Base-by-base conservation (phyloP, 106 monocot species). In the Allium cepa region DNA sequence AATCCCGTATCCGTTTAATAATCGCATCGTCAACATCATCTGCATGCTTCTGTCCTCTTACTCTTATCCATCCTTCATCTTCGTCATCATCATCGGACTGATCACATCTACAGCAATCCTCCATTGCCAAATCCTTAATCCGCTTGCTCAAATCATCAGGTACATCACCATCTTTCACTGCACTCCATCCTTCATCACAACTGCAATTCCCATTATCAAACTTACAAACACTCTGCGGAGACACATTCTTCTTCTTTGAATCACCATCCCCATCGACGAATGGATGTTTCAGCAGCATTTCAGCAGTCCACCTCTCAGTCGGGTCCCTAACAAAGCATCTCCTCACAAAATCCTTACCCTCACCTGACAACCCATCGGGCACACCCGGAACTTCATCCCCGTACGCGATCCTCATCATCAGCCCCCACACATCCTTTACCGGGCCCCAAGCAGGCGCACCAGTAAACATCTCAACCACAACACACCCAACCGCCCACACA, bases 401-500 rank as follows among this genome's bases (percentile, higher is more conserved):
- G 10, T 49, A 46, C 7, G 64, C 79, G 27, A 83, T 72, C 64
- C 62, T 36, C 71, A 58, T 47, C 60, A 78, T 14, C 63, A 78
- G 7, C 0, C 28, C 51, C 64, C 56, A 72, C 7, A 46, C 18
- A 3, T 56, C 46, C 7, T 11, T 59, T 22, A 45, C 17, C 26
- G 36, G 28, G 49, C 47, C 11, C 87, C 87, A 91, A 15, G 82
- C 59, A 2, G 72, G 68, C 46, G 49, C 65, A 2, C 84, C 87
- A 16, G 81, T 69, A 9, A 69, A 69, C 87, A 87, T 87, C 79
- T 91, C 84, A 10, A 66, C 46, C 59, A 78, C 59, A 16, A 69
- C 74, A 79, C 84, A 87, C 15, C 87, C 91, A 2, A 87, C 22
- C 0, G 87, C 69, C 91, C 91, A 91, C 3, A 91, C 47, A 18